Base-by-base conservation (phyloP, 805 yeast genomes). In the Priceomyces melissophilus region DNA sequence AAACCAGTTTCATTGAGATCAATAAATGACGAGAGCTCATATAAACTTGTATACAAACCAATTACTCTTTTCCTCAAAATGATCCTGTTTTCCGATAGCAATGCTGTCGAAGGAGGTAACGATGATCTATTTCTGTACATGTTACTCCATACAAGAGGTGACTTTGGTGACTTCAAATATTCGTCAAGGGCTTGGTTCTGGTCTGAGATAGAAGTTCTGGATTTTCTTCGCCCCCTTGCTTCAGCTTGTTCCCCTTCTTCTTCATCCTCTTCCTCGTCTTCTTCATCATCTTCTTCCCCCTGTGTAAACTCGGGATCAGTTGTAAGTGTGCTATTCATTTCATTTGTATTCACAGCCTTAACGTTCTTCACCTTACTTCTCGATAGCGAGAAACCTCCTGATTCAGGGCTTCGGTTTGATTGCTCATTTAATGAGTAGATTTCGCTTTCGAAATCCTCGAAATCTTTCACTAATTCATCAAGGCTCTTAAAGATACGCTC, bases 381-480 rank as follows among this genome's bases (percentile, higher is more conserved):
- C 12, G 28, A 30, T 2, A 32, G 29, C 13, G 20, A 8, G 12
- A 33, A 37, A 8, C 25, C 32, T 4, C 20, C 37, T 10, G 30
- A 38, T 13, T 32, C 37, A 14, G 30, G 12, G 6, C 40, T 17
- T 20, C 25, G 25, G 25, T 20, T 20, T 20, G 25, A 20, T 8
- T 20, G 25, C 25, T 20, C 25, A 16, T 46, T 35, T 9, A 56
- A 37, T 8, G 44, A 43, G 39, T 52, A 48, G 40, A 54, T 44
- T 32, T 67, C 71, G 30, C 46, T 55, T 46, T 79, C 86, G 49
- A 82, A 86, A 33, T 78, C 81, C 15, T 72, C 77, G 14, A 83
- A 75, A 50, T 87, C 95, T 14, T 67, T 73, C 6, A 76, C 61
- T 39, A 90, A 61, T 9, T 72, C 75, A 32, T 78, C 78, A 46